Conservation (phyloP, 208 protist species). For the Histomonas meleagridis region DNA sequence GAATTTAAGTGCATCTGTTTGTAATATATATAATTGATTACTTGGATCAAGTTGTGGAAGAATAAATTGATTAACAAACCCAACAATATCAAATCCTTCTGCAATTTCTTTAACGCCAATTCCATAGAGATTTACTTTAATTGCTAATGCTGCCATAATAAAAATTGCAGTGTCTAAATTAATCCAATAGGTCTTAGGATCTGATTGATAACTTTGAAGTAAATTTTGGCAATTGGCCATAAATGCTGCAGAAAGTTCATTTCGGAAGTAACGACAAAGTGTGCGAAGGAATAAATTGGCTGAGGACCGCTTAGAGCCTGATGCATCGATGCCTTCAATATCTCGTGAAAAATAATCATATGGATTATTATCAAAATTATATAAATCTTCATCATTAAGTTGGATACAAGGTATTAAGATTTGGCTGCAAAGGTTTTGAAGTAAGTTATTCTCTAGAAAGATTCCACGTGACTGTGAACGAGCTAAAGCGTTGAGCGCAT, state of each 20-base stretch:
- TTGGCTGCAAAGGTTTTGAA: too few species aligned
- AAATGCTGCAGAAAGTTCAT: too few species aligned
- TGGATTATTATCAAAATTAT: background rate
- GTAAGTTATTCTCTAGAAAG: too few species aligned
- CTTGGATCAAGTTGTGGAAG: background rate
- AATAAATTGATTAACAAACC: background rate
- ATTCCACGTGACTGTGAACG: too few species aligned
- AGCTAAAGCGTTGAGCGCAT: too few species aligned
- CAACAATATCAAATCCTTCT: background rate
- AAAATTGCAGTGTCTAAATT: background rate
- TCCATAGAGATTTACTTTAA: too few species aligned
- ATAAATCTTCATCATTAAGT: background rate
- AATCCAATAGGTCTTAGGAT: too few species aligned
- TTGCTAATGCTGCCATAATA: background rate
- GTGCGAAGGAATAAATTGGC: background rate
- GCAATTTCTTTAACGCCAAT: background rate
- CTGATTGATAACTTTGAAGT: too few species aligned
- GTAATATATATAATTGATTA: background rate
- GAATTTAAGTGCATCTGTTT: slow-evolving; percentile 12
- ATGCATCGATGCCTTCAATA: background rate
- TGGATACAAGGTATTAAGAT: too few species aligned
- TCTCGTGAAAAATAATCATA: background rate
- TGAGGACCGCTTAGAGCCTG: background rate
- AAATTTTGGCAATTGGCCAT: too few species aligned
- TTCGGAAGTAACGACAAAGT: background rate